These are phyloP conservation scores for Cucumis cinereus DNA, from an alignment of 306 rosid genomes.

Conservation along the genomic window DNA sequence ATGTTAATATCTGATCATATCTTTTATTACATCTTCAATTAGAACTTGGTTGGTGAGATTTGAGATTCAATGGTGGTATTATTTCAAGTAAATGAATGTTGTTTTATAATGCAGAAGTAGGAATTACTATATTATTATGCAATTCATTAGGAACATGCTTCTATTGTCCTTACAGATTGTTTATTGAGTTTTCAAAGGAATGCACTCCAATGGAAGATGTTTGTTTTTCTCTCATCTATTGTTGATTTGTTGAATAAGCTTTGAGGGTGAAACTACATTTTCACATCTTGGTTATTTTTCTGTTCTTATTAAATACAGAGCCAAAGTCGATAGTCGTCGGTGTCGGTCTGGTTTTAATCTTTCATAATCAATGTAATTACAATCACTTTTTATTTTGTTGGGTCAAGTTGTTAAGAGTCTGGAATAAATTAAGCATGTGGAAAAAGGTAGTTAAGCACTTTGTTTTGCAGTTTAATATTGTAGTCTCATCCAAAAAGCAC, in stretches of 20 bases:
- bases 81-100: neutral
- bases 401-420: neutral
- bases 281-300: neutral
- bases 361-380: too few species aligned
- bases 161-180: neutral
- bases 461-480: neutral
- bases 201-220: neutral
- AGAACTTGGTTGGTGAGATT: neutral
- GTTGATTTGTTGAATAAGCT: neutral
- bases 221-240: neutral
- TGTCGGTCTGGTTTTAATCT: too few species aligned
- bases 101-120: too few species aligned
- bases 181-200: neutral
- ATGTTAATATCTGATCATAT: neutral
- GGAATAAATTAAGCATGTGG: neutral
- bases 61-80: neutral
- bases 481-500: neutral
- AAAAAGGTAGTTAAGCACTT: neutral
- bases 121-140: too few species aligned
- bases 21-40: too few species aligned
- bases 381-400: too few species aligned
- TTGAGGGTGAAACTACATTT: neutral
- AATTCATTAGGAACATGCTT: neutral
- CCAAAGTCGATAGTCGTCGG: too few species aligned
- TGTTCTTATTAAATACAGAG: neutral